A percentile compares a stretch with the other conserved stretches of the same genome.
These are phyloP conservation scores for Chalciporus chontae DNA, from an alignment of 768 basidiomycete species.

Conservation along the genomic window DNA sequence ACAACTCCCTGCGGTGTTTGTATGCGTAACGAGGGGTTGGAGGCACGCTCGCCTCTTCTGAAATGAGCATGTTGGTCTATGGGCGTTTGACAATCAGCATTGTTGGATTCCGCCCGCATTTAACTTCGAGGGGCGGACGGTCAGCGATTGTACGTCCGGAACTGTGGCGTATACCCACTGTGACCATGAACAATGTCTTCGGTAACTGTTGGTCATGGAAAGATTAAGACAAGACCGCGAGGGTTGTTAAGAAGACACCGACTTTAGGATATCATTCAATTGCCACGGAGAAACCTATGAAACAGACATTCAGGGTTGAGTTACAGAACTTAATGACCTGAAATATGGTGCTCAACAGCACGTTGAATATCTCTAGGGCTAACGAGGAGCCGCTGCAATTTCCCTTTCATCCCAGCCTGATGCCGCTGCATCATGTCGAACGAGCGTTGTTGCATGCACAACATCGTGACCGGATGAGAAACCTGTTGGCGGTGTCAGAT, in stretches of 20 bases:
- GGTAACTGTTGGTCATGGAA: slow-evolving; percentile 35
- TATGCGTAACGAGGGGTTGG: background rate
- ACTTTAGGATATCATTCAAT: slow-evolving; percentile 54
- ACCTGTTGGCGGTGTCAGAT: slow-evolving; percentile 16
- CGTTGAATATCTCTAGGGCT: slow-evolving; percentile 35
- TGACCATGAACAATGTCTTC: slow-evolving; percentile 57
- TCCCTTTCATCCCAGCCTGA: slow-evolving; percentile 33
- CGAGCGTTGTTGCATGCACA: slow-evolving; percentile 30
- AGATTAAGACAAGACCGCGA: background rate
- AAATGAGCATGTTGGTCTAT: slow-evolving; percentile 59
- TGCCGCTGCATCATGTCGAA: slow-evolving; percentile 27
- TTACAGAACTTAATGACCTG: slow-evolving; percentile 22
- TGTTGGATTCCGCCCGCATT: slow-evolving; percentile 39
- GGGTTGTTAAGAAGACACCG: slow-evolving; percentile 10
- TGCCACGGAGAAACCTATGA: slow-evolving; percentile 61
- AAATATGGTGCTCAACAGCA: slow-evolving; percentile 37
- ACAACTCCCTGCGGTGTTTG: slow-evolving; percentile 42
- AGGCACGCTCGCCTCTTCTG: slow-evolving; percentile 36
- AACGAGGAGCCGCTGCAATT: slow-evolving; percentile 39
- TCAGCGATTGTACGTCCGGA: background rate
- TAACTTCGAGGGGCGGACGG: slow-evolving; percentile 37
- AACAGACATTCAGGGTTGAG: background rate
- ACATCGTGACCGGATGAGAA: slow-evolving; percentile 16
- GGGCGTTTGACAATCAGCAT: slow-evolving; percentile 2
- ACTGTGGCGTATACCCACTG: slow-evolving; percentile 38